Evolutionary conservation across 768 basidiomycete species (phyloP), one percentile per base, ranked within the genome.

Genomic region (Tricholoma bakamatsutake): DNA sequence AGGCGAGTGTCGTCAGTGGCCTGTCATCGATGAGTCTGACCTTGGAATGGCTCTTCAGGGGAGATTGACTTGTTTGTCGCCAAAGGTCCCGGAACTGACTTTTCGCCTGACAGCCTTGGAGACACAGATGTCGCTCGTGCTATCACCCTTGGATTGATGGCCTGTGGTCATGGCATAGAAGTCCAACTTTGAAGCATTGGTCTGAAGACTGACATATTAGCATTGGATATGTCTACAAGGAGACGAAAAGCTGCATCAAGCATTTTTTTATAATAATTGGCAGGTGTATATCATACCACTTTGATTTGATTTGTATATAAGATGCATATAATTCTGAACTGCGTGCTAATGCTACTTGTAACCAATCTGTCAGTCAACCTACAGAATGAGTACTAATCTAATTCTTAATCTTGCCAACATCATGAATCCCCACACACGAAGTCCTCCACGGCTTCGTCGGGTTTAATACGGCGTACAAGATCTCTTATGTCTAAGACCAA

Each of bases 71-170:
- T 45, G 4, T 56, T 59, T 47, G 27, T 61, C 51, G 55, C 42
- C n/a, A 56, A 63, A 43, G 54, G 57, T n/a, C 59, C 57, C 5
- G 54, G 54, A 5, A 46, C 8, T 27, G 57, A 27, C 18, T 66
- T 65, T 54, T 57, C 59, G 27, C 57, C 62, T 31, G 54, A 61
- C n/a, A 61, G 63, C 56, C 60, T 67, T 24, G 53, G 35, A 34
- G 66, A 70, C 17, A 50, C 39, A 5, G 64, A 67, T 52, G 59
- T 70, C 15, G 57, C 57, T n/a, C 59, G 67, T 43, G 67, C 61
- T 39, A 65, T 70, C 58, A 39, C 54, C 21, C 52, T 65, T 43
- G 57, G 61, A 9, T 53, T 67, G 30, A 54, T 54, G 45, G 64
- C 63, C 31, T 64, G 66, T 51, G 66, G 64, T 46, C 50, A 63